phyloP scores from a whole-genome alignment of 305 asterid species.

The Nicotiana rustica region DNA sequence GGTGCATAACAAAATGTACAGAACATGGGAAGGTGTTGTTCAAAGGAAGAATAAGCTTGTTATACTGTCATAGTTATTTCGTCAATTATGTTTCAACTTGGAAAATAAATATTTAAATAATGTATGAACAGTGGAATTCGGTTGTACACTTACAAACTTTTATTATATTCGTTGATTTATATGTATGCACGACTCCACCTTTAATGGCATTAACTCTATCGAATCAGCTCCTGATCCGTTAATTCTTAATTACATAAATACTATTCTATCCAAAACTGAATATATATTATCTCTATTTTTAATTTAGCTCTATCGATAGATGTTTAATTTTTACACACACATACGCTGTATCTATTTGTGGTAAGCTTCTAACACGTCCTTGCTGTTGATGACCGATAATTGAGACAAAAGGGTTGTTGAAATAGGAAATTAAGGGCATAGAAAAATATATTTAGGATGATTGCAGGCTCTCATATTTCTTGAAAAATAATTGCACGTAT shows the following conservation, averaged over 20 bases:
- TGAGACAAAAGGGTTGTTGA: too few relatives aligned
- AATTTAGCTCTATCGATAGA: too few relatives aligned
- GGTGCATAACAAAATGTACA: background rate
- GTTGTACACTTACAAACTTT: background rate
- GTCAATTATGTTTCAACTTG: background rate
- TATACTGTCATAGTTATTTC: background rate
- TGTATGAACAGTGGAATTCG: background rate
- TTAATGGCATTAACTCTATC: background rate
- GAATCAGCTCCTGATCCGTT: background rate
- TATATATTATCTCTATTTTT: too few relatives aligned
- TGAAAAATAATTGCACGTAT: too few relatives aligned
- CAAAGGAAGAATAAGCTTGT: background rate
- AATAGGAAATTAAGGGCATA: too few relatives aligned
- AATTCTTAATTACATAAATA: background rate
- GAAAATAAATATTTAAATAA: too few relatives aligned
- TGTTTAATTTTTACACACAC: too few relatives aligned
- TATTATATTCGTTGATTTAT: background rate
- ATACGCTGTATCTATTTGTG: too few relatives aligned
- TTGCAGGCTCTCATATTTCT: too few relatives aligned
- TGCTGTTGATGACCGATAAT: too few relatives aligned
- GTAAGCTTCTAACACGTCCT: too few relatives aligned
- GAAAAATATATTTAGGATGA: too few relatives aligned
- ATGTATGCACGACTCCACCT: background rate
- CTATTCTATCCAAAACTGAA: background rate
- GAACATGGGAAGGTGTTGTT: background rate